Evolutionary conservation across 805 yeast species (phyloP), one percentile per base, ranked within the genome.

Genomic region (Trichomonascus vanleenenianus): DNA sequence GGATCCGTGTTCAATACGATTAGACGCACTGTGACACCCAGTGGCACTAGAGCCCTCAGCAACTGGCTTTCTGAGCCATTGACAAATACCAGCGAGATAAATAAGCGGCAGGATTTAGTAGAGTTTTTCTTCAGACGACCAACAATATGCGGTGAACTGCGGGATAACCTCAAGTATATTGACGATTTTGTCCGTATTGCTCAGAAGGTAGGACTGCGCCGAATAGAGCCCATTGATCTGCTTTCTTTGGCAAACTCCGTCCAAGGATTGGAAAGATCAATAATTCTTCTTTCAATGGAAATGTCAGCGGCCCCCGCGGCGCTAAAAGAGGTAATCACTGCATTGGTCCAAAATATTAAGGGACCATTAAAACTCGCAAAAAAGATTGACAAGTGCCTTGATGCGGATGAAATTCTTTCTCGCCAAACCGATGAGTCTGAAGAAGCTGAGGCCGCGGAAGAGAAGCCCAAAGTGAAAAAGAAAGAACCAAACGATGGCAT

Each of bases 1-100:
- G 95, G 95, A 0, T 80, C 95, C 0, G 62, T 91, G 18, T 67
- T 85, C 3, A 75, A 78, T n/a, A 73, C 83, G 0, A 74, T 93
- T 2, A 75, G 78, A 47, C 67, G 83, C 43, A 91, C 97, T 0
- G 77, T 75, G 2, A 87, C 97, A 0, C 72, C 81, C 1, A 79
- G 93, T 0, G 97, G 97, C 0, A 68, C 95, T 0, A 67, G 97
- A 36, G 57, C 84, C n/a, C 64, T 93, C 10, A 75, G 81, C 6
- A 79, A 81, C 43, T 87, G 97, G 96, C 64, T 91, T 3, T 72
- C 85, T 20, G 78, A 86, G 1, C 98, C 98, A 0, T 73, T 85
- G 0, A 72, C 83, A 8, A 75, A 82, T 55, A 55, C 75, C 0
- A 54, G 58, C 0, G 83, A 77, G 50, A 78, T 93, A 11, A 61